Base-by-base conservation (phyloP, 139 green algal genomes). In the Volvox reticuliferus region DNA sequence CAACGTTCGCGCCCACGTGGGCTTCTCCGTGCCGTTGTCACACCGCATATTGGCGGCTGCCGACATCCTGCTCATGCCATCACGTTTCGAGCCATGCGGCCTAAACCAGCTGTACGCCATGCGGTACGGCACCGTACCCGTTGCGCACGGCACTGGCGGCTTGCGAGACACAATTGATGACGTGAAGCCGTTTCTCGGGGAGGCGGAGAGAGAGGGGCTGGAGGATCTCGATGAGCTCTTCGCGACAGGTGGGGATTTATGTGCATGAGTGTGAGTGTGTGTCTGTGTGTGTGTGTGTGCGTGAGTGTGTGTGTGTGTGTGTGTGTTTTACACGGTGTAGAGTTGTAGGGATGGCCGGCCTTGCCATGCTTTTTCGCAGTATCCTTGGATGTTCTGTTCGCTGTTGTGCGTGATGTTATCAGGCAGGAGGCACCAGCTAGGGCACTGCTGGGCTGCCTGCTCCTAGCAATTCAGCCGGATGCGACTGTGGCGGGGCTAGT, bases 61-160 rank as follows among this genome's bases (percentile, higher is more conserved):
- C 63, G 97, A 99, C 95, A 97, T 98, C 19, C 89, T 99, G 78
- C 95, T 99, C 55, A 98, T 99, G 95, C 97, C 97, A 19, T 97
- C 93, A 17, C 94, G 97, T 55, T 99, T 99, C 89, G 97, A 99
- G 96, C 97, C 97, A 0, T 99, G 97, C 91, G 97, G 97, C 1
- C 94, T 99, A 19, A 99, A 97, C 83, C 97, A 99, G 37, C 44
- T 94, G 82, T 94, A 94, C 61, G 92, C 87, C 75, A 93, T 93
- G 92, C 90, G 91, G 26, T 99, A 99, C 89, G 97, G 97, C 79
- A 99, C 97, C 0, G 93, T 99, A 5, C 97, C 97, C 18, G 94
- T 99, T 3, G 97, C 97, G 20, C 95, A 98, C 91, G 93, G 96
- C 14, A 98, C 97, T 0, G 97, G 97, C 12, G 97, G 97, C 16